Conservation (phyloP, 768 basidiomycete species). For the Cystoderma amianthinum region DNA sequence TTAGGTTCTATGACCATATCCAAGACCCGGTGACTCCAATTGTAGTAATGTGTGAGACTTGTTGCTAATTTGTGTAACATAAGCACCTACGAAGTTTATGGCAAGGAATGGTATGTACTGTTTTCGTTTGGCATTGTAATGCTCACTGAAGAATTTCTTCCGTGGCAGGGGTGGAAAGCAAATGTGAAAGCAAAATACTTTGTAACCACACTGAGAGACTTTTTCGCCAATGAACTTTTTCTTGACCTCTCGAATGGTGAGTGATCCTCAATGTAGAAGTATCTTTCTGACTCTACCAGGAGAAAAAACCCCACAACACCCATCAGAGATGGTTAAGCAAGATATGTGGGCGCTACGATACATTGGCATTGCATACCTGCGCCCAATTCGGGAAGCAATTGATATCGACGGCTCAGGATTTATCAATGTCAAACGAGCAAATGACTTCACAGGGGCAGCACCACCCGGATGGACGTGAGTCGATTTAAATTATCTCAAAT, state of each 20-base stretch:
- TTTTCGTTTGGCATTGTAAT: neutral
- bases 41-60: slow-evolving; percentile 21
- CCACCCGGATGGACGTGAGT: slow-evolving; percentile 29
- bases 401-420: slow-evolving; percentile 37
- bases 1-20: slow-evolving; percentile 36
- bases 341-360: slow-evolving; percentile 32
- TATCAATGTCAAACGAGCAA: slow-evolving; percentile 31
- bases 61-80: neutral
- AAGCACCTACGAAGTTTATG: slow-evolving; percentile 43
- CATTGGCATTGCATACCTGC: slow-evolving; percentile 31
- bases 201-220: slow-evolving; percentile 34
- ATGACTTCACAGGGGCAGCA: slow-evolving; percentile 23
- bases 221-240: no score
- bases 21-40: slow-evolving; percentile 31
- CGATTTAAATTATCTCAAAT: neutral
- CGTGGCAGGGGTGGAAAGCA: slow-evolving; percentile 46
- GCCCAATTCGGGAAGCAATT: slow-evolving; percentile 31
- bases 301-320: no score
- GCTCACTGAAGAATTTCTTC: neutral
- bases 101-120: slow-evolving; percentile 39
- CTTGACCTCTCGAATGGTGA: no score
- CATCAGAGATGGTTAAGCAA: no score
- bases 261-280: no score
- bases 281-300: no score
- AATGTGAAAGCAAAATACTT: slow-evolving; percentile 47